These are phyloP conservation scores for Camillea tinctor DNA, from an alignment of 2,329 filamentous ascomycete genomes.

Conservation along the genomic window DNA sequence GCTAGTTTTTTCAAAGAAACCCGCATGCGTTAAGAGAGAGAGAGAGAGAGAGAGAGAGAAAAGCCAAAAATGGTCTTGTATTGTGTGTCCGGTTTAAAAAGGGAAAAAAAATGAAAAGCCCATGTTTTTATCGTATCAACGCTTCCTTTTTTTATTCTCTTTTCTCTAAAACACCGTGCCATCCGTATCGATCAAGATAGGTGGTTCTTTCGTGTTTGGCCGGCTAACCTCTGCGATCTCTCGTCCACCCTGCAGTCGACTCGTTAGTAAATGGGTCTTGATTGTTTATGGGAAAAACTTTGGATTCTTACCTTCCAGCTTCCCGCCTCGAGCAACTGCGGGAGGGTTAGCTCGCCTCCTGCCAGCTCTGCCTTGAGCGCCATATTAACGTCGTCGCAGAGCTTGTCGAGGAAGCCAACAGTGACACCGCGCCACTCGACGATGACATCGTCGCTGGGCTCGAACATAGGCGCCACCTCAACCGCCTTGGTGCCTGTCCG, in stretches of 20 bases:
- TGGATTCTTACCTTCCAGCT: slow-evolving; percentile 80
- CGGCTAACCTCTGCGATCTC: slow-evolving; percentile 94
- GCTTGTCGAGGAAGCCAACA: slow-evolving; percentile 70
- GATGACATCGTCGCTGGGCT: slow-evolving; percentile 72
- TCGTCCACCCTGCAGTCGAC: slow-evolving; percentile 71
- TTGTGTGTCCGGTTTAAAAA: no score
- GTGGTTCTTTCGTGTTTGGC: slow-evolving; percentile 93
- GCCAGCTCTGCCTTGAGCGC: slow-evolving; percentile 61
- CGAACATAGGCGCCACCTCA: slow-evolving; percentile 69
- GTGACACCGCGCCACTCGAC: slow-evolving; percentile 78
- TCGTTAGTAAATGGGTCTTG: slow-evolving; percentile 18
- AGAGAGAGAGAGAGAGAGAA: no score
- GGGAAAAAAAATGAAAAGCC: no score
- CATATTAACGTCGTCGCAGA: slow-evolving; percentile 66
- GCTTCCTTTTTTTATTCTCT: no score
- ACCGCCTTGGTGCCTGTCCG: slow-evolving; percentile 62
- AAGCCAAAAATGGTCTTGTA: neutral
- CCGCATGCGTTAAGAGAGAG: neutral
- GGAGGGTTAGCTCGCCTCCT: slow-evolving; percentile 71
- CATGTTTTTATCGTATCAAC: no score
- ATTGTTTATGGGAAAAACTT: no score
- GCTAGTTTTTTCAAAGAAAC: no score
- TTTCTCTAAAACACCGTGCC: slow-evolving; percentile 81
- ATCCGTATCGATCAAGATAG: slow-evolving; percentile 94
- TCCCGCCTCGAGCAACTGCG: slow-evolving; percentile 91